These are phyloP conservation scores for Trametes sp. DNA, from an alignment of 1,284 basidiomycete species.

Conservation along the genomic window DNA sequence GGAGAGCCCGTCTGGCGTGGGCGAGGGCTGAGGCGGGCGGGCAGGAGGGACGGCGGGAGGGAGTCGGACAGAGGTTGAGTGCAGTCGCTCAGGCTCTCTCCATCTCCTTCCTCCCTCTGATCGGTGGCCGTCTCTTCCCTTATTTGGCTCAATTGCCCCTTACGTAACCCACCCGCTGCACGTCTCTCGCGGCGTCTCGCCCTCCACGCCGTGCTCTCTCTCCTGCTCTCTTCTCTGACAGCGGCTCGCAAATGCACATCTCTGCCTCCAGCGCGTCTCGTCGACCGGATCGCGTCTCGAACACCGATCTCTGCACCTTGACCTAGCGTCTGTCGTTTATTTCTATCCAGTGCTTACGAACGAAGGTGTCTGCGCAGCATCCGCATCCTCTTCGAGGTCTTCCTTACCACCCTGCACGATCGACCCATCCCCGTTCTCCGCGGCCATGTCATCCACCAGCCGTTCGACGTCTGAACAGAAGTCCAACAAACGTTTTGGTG, in stretches of 20 bases:
- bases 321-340: not conserved
- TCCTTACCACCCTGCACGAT: not conserved
- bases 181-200: not conserved
- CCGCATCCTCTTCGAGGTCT: not conserved
- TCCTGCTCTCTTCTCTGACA: not conserved
- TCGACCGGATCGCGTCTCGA: not conserved
- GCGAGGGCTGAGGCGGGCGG: not conserved
- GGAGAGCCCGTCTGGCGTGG: not conserved
- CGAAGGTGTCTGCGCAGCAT: not conserved
- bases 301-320: not conserved
- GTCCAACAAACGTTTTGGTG: not conserved
- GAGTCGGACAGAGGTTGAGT: not conserved
- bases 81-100: constrained; percentile 2
- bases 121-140: constrained; percentile 26
- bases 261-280: not conserved
- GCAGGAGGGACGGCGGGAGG: not conserved
- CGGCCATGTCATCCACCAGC: not conserved
- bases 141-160: constrained; percentile 28
- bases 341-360: not conserved
- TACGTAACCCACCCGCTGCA: constrained; percentile 16
- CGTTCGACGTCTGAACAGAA: not conserved
- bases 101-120: constrained; percentile 8
- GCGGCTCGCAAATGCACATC: not conserved
- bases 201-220: not conserved
- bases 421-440: not conserved